Conservation (phyloP, 2,329 filamentous ascomycete species). For the Thelonectria discophora region DNA sequence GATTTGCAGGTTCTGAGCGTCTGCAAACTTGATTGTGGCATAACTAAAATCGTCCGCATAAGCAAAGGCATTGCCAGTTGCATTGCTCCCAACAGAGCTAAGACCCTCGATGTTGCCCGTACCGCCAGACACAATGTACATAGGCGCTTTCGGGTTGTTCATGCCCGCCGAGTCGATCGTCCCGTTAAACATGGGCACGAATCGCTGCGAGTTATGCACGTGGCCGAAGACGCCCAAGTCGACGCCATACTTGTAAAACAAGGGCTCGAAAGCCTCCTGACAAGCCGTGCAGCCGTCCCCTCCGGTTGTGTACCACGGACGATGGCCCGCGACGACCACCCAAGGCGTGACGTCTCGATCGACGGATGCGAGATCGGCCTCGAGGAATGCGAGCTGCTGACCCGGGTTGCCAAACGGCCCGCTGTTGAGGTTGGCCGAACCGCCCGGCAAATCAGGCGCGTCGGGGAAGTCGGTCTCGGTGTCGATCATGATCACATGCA, state of each 20-base stretch:
- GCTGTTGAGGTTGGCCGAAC: slow-evolving; percentile 45
- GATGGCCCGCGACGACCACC: slow-evolving; percentile 49
- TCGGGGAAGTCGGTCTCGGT: slow-evolving; percentile 36
- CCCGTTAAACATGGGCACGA: slow-evolving; percentile 50
- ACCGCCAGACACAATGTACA: slow-evolving; percentile 43
- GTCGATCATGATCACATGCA: slow-evolving; percentile 47
- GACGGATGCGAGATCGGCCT: slow-evolving; percentile 60
- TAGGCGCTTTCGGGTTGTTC: slow-evolving; percentile 42
- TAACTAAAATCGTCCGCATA: not conserved
- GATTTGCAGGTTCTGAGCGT: not conserved
- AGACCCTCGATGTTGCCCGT: slow-evolving; percentile 44
- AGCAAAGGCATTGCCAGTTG: not conserved
- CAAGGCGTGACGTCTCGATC: slow-evolving; percentile 64
- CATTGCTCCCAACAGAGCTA: slow-evolving; percentile 17
- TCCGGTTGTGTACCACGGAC: slow-evolving; percentile 58
- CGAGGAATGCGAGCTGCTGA: slow-evolving; percentile 55
- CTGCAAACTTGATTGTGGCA: not conserved
- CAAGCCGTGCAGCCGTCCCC: slow-evolving; percentile 32
- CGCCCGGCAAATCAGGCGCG: slow-evolving; percentile 40
- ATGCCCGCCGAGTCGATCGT: slow-evolving; percentile 48
- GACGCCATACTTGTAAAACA: slow-evolving; percentile 64
- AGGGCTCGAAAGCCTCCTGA: slow-evolving; percentile 58
- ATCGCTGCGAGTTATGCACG: slow-evolving; percentile 65
- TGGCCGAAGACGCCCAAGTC: slow-evolving; percentile 65
- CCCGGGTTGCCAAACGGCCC: slow-evolving; percentile 57